Evolutionary conservation across 2,329 filamentous ascomycete species (phyloP).

Genomic region (Colletotrichum filicis): DNA sequence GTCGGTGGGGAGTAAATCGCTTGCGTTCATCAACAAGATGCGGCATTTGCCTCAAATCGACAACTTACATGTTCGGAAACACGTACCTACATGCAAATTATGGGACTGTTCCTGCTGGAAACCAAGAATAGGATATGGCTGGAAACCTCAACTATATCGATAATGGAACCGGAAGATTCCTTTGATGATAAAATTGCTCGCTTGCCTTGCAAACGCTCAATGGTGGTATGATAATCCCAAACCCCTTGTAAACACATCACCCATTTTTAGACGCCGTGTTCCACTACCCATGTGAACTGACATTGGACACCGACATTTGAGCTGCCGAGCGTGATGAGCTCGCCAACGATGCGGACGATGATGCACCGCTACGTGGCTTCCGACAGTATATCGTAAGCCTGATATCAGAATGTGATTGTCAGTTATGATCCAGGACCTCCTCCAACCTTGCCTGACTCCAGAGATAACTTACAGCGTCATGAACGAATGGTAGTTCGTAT

Average conservation of each 20-base stretch:
- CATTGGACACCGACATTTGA: constrained; percentile 19
- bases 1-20: not conserved
- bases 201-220: constrained; percentile 2
- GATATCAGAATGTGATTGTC: constrained; percentile 38
- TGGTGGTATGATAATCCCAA: constrained; percentile 10
- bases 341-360: constrained; percentile 35
- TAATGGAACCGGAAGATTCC: not conserved
- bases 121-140: not conserved
- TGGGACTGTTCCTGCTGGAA: not conserved
- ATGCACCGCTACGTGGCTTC: constrained; percentile 39
- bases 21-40: not conserved
- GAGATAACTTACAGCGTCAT: constrained; percentile 49
- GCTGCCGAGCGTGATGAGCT: constrained; percentile 26
- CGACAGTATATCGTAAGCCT: constrained; percentile 44
- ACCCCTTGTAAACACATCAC: not conserved
- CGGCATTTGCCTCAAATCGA: not conserved
- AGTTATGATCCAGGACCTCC: not conserved
- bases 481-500: constrained; percentile 49
- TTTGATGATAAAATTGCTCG: not conserved
- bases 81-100: not conserved
- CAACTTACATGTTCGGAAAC: not conserved
- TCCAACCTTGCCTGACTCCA: constrained; percentile 7
- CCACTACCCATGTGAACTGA: constrained; percentile 6
- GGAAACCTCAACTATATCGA: no score
- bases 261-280: not conserved